A percentile compares a stretch with the other conserved stretches of the same genome.
Conservation (phyloP, 1,284 basidiomycete species). For the Vanrija pseudolonga region DNA sequence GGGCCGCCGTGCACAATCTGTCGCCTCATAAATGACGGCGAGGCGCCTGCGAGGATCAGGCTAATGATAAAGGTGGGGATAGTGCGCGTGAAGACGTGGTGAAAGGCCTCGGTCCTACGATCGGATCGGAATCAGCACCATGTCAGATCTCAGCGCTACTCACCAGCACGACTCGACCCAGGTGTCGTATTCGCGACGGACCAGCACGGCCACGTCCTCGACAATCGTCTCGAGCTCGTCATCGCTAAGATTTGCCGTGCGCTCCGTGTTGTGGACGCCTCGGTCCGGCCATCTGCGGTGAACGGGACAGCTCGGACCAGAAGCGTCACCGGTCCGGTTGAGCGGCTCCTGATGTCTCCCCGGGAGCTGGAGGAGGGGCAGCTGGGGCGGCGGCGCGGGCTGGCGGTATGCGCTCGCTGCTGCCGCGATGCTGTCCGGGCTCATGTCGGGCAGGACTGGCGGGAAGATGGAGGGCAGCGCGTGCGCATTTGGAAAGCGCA, state of each 20-base stretch:
- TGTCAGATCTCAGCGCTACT: conserved; percentile 11
- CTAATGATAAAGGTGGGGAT: conserved; percentile 47
- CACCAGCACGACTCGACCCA: conserved; percentile 51
- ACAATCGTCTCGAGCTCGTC: conserved; percentile 43
- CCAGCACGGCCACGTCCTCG: conserved; percentile 40
- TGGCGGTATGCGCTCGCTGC: conserved; percentile 38
- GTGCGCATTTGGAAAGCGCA: conserved; percentile 15
- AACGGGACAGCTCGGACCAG: conserved; percentile 22
- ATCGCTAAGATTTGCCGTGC: conserved; percentile 32
- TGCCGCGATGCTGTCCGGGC: conserved; percentile 24
- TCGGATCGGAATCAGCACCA: not conserved
- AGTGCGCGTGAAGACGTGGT: conserved; percentile 46
- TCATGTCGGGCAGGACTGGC: conserved; percentile 12
- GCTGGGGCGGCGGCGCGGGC: conserved; percentile 42
- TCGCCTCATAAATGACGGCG: conserved; percentile 42
- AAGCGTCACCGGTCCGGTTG: conserved; percentile 3
- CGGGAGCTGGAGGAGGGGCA: conserved; percentile 37
- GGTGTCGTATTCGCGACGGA: conserved; percentile 46
- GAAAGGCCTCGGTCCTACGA: conserved; percentile 48
- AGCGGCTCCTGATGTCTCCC: conserved; percentile 36
- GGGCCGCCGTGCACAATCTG: conserved; percentile 48
- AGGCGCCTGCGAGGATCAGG: conserved; percentile 43
- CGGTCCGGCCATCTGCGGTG: conserved; percentile 28
- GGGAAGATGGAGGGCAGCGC: conserved; percentile 11
- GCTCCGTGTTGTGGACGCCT: conserved; percentile 12